phyloP scores from a whole-genome alignment of 164 flowering plant genomes.

The Nymphaea colorata region DNA sequence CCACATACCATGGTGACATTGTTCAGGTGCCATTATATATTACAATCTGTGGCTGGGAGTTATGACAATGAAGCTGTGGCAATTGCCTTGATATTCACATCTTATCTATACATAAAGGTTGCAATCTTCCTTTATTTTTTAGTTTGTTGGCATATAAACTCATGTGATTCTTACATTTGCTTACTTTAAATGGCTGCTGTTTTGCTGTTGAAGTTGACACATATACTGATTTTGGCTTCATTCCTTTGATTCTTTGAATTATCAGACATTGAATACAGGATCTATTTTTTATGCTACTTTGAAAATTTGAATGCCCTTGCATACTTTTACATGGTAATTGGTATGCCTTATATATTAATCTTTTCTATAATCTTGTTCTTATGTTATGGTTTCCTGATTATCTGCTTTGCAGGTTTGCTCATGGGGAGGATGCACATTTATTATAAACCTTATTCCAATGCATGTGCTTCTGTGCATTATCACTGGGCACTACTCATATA shows the following conservation, averaged over 20 bases:
- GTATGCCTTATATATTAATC: conserved; percentile 10
- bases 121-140: no score
- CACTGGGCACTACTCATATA: conserved; percentile 91
- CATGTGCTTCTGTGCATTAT: conserved; percentile 93
- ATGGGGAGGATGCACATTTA: conserved; percentile 99
- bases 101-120: conserved; percentile 93
- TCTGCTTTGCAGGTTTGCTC: conserved; percentile 72
- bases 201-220: background rate
- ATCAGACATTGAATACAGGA: conserved; percentile 91
- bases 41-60: conserved; percentile 98
- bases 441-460: conserved; percentile 98
- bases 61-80: conserved; percentile 99
- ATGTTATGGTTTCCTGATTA: conserved; percentile 2
- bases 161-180: background rate
- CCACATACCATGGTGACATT: background rate
- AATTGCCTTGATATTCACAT: conserved; percentile 94
- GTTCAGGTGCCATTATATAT: conserved; percentile 93
- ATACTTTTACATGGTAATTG: conserved; percentile 85
- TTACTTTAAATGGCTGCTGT: background rate
- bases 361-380: conserved; percentile 1
- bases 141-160: background rate
- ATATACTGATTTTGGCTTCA: background rate
- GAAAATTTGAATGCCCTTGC: conserved; percentile 45
- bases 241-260: background rate
- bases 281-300: conserved; percentile 96